Evolutionary conservation across 345 rosid species (phyloP).

Genomic region (Pugionium dolabratum): DNA sequence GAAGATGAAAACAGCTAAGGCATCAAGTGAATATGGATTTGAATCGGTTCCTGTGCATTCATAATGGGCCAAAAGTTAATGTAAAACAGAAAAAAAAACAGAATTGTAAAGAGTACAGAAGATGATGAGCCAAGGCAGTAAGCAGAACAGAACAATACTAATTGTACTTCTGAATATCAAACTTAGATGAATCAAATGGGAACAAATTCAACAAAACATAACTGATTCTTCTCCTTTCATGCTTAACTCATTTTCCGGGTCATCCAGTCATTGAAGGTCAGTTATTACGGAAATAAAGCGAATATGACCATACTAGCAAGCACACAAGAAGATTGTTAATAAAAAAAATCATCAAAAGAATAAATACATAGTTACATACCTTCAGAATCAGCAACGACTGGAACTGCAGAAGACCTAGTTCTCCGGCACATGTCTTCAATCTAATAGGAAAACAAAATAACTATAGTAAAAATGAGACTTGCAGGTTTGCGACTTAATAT

Average conservation of each 20-base stretch:
- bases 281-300: not conserved
- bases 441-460: slow-evolving; percentile 42
- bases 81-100: not conserved
- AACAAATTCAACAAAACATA: slow-evolving; percentile 13
- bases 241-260: not conserved
- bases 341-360: slow-evolving; percentile 17
- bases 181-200: slow-evolving; percentile 8
- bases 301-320: slow-evolving; percentile 8
- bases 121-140: slow-evolving; percentile 10
- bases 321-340: not conserved
- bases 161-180: not conserved
- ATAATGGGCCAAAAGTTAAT: slow-evolving; percentile 12
- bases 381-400: slow-evolving; percentile 87
- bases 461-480: slow-evolving; percentile 7
- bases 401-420: slow-evolving; percentile 79
- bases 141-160: not conserved
- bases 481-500: slow-evolving; percentile 5
- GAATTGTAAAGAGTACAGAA: slow-evolving; percentile 9
- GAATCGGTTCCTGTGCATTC: slow-evolving; percentile 67
- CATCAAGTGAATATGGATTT: slow-evolving; percentile 92
- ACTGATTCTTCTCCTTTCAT: slow-evolving; percentile 1
- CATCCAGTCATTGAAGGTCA: slow-evolving; percentile 7
- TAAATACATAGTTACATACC: slow-evolving; percentile 50
- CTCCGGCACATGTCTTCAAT: slow-evolving; percentile 85
- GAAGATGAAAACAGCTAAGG: slow-evolving; percentile 80